phyloP scores from a whole-genome alignment of 2,329 filamentous ascomycete genomes.

The Hymenotorrendiella dingleyae region DNA sequence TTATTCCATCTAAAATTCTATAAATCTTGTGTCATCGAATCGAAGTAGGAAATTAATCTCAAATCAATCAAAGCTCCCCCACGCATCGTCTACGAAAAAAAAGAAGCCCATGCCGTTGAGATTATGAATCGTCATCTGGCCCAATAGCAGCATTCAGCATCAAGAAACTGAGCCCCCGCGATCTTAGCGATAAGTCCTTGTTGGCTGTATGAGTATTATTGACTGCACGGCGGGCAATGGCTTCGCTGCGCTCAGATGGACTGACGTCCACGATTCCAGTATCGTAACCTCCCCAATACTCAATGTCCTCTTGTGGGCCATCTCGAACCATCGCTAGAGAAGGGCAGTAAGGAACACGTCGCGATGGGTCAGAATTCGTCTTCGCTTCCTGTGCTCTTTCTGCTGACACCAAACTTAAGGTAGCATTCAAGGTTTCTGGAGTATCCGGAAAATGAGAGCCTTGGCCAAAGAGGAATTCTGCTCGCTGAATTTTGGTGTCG shows the following conservation, averaged over 20 bases:
- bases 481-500: constrained; percentile 23
- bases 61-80: too few species aligned
- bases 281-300: constrained; percentile 9
- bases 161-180: not conserved
- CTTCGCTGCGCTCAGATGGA: constrained; percentile 1
- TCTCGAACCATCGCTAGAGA: constrained; percentile 4
- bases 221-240: not conserved
- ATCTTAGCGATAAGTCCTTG: not conserved
- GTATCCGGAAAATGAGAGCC: constrained; percentile 21
- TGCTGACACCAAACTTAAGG: constrained; percentile 10
- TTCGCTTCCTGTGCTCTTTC: constrained; percentile 11
- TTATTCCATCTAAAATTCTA: too few species aligned
- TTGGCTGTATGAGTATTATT: not conserved
- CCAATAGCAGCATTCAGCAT: not conserved
- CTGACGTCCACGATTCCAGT: constrained; percentile 7
- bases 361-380: not conserved
- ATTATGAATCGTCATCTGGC: not conserved
- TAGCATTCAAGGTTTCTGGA: constrained; percentile 26
- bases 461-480: constrained; percentile 21
- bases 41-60: too few species aligned
- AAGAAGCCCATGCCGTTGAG: not conserved
- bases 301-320: constrained; percentile 6
- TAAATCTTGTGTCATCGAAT: too few species aligned
- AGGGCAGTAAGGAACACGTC: constrained; percentile 3
- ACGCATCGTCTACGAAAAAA: not conserved